Evolutionary conservation across 352 stramenopile genomes (phyloP), one percentile per base, ranked within the genome.

Genomic region (Globisporangium viniferum): DNA sequence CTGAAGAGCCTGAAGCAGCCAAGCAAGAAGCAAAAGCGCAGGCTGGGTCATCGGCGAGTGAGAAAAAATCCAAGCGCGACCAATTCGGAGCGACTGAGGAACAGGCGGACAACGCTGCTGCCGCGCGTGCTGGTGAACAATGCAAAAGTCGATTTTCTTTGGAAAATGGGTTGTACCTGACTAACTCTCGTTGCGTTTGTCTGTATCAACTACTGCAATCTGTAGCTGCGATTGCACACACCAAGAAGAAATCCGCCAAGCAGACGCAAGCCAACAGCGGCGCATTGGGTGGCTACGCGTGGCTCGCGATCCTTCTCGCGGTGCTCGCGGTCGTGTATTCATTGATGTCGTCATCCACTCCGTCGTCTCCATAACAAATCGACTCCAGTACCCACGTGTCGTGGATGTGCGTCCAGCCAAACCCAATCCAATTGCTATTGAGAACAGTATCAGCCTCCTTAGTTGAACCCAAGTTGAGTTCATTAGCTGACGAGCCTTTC

Each of bases 181-280:
- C 41, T 49, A 49, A 49, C 15, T 49, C 31, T n/a, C 20, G 41
- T 49, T 49, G 22, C 33, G 49, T 29, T 5, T 55, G n/a, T 7
- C 15, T 24, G 46, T 54, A 54, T 27, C 46, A 5, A 31, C 15
- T 31, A 3, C 36, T 33, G 22, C 24, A 59, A 36, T 69, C 29
- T 67, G 51, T 58, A 93, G 85, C 85, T 61, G 81, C 84, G 29
- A 88, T 92, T 33, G 80, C 86, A 8, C 83, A 82, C 61, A 82
- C 78, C 7, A 91, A 89, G 71, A 93, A 93, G 69, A 90, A 90
- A 48, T 49, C 67, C 6, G 68, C 62, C 53, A 90, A 89, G 75
- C 72, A 73, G 44, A 62, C 33, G 62, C 71, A 80, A 22, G 63
- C 78, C 41, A 44, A 68, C 58, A 69, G 55, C 41, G 60, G 70